These are phyloP conservation scores for Malassezia obtusa DNA, from an alignment of 1,284 basidiomycete species.

Conservation along the genomic window DNA sequence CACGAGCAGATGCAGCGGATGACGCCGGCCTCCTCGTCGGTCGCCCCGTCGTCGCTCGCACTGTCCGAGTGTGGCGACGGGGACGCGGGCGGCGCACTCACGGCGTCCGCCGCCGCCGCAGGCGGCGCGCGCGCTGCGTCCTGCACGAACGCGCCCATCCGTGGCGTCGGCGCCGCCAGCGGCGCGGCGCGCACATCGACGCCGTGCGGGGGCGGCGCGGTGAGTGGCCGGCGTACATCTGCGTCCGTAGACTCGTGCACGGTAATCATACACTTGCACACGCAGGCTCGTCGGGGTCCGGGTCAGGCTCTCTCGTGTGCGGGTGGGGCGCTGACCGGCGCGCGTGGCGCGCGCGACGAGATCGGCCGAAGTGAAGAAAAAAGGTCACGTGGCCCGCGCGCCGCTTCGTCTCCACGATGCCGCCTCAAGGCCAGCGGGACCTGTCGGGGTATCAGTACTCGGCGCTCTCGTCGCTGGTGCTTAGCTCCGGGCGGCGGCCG, in stretches of 20 bases:
- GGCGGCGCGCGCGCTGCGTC: neutral
- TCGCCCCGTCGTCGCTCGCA: conserved; percentile 20
- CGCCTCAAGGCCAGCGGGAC: conserved; percentile 40
- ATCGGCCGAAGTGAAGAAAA: conserved; percentile 3
- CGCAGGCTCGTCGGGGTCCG: neutral
- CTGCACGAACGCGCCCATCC: neutral
- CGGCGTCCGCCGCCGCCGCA: neutral
- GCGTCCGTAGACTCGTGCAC: neutral
- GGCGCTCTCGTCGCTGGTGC: conserved; percentile 44
- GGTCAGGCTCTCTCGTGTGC: no score
- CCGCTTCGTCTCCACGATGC: conserved; percentile 22
- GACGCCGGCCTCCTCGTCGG: conserved; percentile 36
- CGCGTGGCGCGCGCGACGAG: conserved; percentile 3
- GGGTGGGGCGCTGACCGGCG: neutral
- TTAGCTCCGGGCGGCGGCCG: conserved; percentile 34
- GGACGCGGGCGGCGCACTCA: neutral
- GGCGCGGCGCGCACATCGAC: neutral
- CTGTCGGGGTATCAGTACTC: conserved; percentile 47
- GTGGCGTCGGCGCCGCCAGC: neutral
- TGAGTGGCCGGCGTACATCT: neutral
- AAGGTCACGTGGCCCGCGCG: conserved; percentile 1
- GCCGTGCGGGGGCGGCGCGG: neutral
- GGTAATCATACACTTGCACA: neutral
- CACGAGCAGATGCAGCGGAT: conserved; percentile 60
- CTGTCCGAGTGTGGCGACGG: neutral